phyloP scores from a whole-genome alignment of 345 rosid species.

The Geranium rotundifolium region DNA sequence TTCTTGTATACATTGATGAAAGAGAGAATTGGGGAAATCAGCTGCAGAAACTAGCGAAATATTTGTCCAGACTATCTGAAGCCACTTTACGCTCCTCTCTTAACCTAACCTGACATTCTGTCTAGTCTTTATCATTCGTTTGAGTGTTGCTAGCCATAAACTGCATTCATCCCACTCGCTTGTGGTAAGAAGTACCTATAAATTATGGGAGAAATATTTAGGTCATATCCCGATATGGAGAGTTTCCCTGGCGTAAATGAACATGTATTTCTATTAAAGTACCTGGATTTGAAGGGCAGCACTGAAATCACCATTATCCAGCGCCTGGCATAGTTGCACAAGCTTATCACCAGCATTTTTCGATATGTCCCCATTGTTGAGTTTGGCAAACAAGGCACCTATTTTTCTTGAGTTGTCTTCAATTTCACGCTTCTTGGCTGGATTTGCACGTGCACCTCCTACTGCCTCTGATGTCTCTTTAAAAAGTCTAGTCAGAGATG shows the following conservation, averaged over 20 bases:
- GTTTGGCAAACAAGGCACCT: constrained; percentile 89
- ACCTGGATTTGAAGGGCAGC: constrained; percentile 94
- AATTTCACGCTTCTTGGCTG: constrained; percentile 85
- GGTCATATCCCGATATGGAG: background rate
- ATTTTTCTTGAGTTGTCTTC: constrained; percentile 89
- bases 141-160: constrained; percentile 84
- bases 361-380: constrained; percentile 82
- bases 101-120: constrained; percentile 60
- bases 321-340: constrained; percentile 75
- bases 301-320: constrained; percentile 64
- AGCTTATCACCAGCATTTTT: constrained; percentile 89
- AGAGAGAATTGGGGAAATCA: background rate
- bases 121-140: constrained; percentile 88
- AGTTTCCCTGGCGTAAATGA: background rate
- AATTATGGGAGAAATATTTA: background rate
- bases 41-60: background rate
- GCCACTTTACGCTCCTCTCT: constrained; percentile 4
- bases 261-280: background rate
- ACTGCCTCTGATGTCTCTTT: constrained; percentile 88
- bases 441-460: constrained; percentile 89
- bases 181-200: constrained; percentile 76
- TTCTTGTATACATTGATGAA: background rate
- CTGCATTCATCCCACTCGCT: constrained; percentile 99
- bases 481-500: constrained; percentile 75
- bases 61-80: background rate